Evolutionary conservation across 139 green algal species (phyloP), one percentile per base, ranked within the genome.

Genomic region (Mesostigma viride): DNA sequence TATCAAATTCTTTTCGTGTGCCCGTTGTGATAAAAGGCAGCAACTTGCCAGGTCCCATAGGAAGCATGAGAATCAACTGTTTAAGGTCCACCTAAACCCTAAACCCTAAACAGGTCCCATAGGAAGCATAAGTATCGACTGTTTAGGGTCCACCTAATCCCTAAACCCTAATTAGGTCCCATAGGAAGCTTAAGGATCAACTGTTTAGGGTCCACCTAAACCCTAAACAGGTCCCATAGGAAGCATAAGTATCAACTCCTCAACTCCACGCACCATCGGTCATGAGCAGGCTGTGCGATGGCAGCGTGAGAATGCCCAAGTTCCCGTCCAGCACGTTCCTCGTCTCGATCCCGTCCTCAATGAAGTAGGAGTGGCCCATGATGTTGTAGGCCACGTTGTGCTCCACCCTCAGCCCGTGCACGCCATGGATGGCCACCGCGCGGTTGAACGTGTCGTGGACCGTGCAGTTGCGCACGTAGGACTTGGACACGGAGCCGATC

Each of bases 311-410:
- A 0, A 92, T 70, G 45, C 73, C 86, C 26, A 90, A 65, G 82
- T 93, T 93, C 65, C 69, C 35, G 30, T 66, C 35, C 24, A 83
- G 58, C 5, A 35, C 31, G 75, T 83, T 83, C 28, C 51, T 30
- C 31, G 31, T 31, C 68, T 89, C 83, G 1, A 81, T 68, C 40
- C 80, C 82, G 56, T 88, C 84, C 77, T 83, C 40, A 20, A 79
- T 4, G 67, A 86, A 86, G 72, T 78, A 86, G 5, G 83, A 73
- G 73, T 89, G 83, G 27, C 83, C 83, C 74, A 87, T 84, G 66
- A 63, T 80, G 58, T 84, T 71, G 71, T 79, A 91, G 2, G 78
- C 83, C 28, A 86, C 71, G 24, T 81, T 86, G 75, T 85, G 51
- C 33, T 67, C 17, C 31, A 77, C 53, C 20, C 20, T 20, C 3